Base-by-base conservation (phyloP, 768 basidiomycete genomes). In the Rhizopogon rudus region DNA sequence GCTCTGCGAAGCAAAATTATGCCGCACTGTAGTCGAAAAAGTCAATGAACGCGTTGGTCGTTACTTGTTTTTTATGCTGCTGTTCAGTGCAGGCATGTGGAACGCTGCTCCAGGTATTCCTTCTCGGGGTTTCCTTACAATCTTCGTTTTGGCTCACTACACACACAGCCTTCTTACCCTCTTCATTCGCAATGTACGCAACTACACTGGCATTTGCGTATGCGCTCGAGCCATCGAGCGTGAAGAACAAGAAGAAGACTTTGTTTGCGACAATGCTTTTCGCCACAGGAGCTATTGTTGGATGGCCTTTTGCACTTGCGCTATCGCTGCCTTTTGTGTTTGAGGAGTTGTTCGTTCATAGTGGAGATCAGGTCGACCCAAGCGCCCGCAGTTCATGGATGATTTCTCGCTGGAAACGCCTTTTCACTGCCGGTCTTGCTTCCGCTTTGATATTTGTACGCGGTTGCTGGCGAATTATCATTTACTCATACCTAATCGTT, bases 251-350 rank as follows among this genome's bases (percentile, higher is more conserved):
- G 57, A 74, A 74, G 44, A 78, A 88, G 35, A 86, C 88, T 9
- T 67, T 88, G 28, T 71, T 77, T 7, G 83, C 89, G 0, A 90
- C 90, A 0, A 56, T 87, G 44, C 71, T 78, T 46, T 91, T 93
- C 66, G 92, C 91, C 1, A 67, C 83, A 6, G 95, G 92, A 5
- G 91, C 86, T 1, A 81, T 98, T 49, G 81, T 98, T 35, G 97
- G 96, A 5, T 99, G 97, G 97, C 97, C 97, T 6, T 99, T 99
- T 68, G 78, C 91, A n/a, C 77, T 93, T 16, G 85, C 91, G 0
- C 77, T 98, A 6, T 83, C 91, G 0, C 72, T 97, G 13, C 97
- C 97, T 1, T 95, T 96, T 62, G 83, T 95, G 12, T 69, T 91
- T 44, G 97, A 98, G 67, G 93, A 98, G 67, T 74, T 98, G 20